Evolutionary conservation across 345 rosid genomes (phyloP), one percentile per base, ranked within the genome.

Genomic region (Kandelia obovata): DNA sequence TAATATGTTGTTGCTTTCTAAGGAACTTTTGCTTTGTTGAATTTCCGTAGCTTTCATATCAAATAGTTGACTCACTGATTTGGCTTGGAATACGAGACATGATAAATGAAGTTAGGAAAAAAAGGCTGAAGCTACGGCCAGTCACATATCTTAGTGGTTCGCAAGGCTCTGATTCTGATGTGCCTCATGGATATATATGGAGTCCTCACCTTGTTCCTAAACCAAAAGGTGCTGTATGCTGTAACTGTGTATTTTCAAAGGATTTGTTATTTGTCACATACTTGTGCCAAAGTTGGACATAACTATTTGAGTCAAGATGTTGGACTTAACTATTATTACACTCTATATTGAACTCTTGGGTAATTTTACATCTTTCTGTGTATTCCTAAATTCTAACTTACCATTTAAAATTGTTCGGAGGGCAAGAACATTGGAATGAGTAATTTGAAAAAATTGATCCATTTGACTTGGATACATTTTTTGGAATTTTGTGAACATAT

Each of bases 11-110:
- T 58, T 56, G 53, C 43, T 65, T 39, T 59, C 34, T 67, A 52
- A 61, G 23, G 58, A 31, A 39, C 39, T 65, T 27, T 23, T 57
- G 20, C 16, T 21, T 5, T 57, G 3, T 68, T 47, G 25, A 56
- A 5, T 66, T 69, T 72, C 65, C 61, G 64, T 87, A 92, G 98
- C 91, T 96, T 57, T 92, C 99, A 5, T 96, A 92, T 78, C 99
- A 96, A 83, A 96, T 90, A 65, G 97, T 96, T 13, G 98, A 96
- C 73, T 96, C 99, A 7, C 39, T 96, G 80, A 90, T 96, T 75
- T 96, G 99, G 99, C 97, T 96, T 78, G 99, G 99, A 56, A 92
- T 92, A 66, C 90, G 97, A 62, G 99, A 96, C 80, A 89, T 96
- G 94, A 81, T 96, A 68, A 96, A 96, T 80, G 98, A 96, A 74